A percentile compares a stretch with the other conserved stretches of the same genome.
These are phyloP conservation scores for Brassica balearica DNA, from an alignment of 441 rosid species.

Conservation along the genomic window DNA sequence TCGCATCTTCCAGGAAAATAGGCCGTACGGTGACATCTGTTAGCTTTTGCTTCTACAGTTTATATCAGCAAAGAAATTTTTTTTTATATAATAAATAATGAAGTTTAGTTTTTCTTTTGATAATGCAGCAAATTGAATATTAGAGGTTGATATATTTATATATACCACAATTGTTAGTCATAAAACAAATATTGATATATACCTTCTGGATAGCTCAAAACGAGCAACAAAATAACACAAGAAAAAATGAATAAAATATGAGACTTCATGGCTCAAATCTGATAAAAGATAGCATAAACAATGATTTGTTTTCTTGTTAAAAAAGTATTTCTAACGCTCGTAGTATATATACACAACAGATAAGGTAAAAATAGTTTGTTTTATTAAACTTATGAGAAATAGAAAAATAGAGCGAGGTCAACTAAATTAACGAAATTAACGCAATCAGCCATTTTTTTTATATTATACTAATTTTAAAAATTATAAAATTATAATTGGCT, in stretches of 20 bases:
- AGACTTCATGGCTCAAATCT: not conserved
- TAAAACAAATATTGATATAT: not conserved
- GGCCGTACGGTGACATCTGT: not conserved
- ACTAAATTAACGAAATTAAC: not conserved
- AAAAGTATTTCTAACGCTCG: not conserved
- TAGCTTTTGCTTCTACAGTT: not conserved
- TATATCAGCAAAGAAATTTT: not conserved
- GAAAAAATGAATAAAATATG: not conserved
- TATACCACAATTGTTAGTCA: not conserved
- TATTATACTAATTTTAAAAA: not conserved
- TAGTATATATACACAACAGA: not conserved
- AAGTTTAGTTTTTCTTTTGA: not conserved
- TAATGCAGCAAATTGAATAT: not conserved
- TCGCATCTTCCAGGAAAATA: not conserved
- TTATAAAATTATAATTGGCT: not conserved
- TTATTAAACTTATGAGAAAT: not conserved
- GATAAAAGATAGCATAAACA: not conserved
- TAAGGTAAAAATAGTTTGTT: not conserved
- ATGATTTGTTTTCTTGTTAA: not conserved
- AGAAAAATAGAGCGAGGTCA: not conserved
- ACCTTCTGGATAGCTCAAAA: not conserved
- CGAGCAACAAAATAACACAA: not conserved
- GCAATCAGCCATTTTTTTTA: not conserved
- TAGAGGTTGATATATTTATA: not conserved
- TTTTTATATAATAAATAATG: not conserved